Evolutionary conservation across 1,139 yeast genomes (phyloP), one percentile per base, ranked within the genome.

Genomic region (Candida albicans): DNA sequence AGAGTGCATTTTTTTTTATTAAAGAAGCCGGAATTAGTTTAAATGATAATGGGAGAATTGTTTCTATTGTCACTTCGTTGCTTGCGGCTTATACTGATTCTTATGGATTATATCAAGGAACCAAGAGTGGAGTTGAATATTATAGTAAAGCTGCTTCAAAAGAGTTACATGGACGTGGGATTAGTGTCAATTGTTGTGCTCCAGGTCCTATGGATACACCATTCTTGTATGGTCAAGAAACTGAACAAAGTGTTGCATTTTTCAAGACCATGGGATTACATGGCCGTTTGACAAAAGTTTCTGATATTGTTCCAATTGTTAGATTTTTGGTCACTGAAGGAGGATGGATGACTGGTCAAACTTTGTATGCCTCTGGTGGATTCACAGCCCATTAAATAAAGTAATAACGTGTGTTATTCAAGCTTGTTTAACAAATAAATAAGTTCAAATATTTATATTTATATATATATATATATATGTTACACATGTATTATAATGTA

Each of bases 161-260:
- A 61, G 87, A 82, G 57, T 68, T 79, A 47, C 67, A 64, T 26
- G 59, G 65, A 18, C 73, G 66, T 52, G 70, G 73, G 9, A 76
- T 82, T 47, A 68, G 79, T 9, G 83, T 77, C 53, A 80, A 77
- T 54, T 70, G 76, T 54, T 78, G 82, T 47, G 84, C 86, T 3
- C 87, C 87, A 39, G 87, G 87, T 38, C 87, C 87, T 37, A 82
- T 82, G 85, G 86, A 81, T 55, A 82, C 87, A 22, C 85, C 86
- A 44, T 82, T 82, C 65, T 74, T 82, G 58, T 81, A 81, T 53
- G 78, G 79, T 18, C 84, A 79, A 61, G 87, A 82, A 61, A 67
- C 71, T 22, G 62, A 69, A 25, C 78, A 71, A 22, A 75, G 77
- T 47, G 71, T 81, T 42, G 82, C 66, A 30, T 82, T 64, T 61